Evolutionary conservation across 169 alveolate species (phyloP).

Genomic region (Cardiosporidium cionae): DNA sequence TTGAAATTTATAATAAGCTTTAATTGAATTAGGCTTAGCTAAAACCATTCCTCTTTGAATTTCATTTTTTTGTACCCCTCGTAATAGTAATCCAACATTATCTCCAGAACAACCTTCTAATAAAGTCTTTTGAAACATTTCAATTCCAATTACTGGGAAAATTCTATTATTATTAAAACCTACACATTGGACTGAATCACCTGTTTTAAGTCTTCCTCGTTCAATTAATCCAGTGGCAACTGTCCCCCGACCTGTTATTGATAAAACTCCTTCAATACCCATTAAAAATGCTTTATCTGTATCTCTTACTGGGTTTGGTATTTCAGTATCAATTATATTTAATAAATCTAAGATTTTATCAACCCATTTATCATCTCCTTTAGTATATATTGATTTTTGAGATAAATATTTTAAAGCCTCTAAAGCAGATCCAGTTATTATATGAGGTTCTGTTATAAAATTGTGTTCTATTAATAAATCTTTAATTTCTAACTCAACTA

Average conservation of each 20-base stretch:
- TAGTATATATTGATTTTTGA: background rate
- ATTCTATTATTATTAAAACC: slow-evolving; percentile 55
- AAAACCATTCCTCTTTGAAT: slow-evolving; percentile 78
- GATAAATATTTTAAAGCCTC: background rate
- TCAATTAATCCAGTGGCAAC: slow-evolving; percentile 91
- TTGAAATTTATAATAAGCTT: slow-evolving; percentile 70
- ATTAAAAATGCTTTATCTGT: slow-evolving; percentile 26
- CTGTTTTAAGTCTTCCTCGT: slow-evolving; percentile 78
- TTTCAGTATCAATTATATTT: background rate
- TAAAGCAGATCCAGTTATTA: slow-evolving; percentile 3
- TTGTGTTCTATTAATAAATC: slow-evolving; percentile 5
- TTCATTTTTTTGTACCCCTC: slow-evolving; percentile 61
- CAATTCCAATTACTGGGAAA: slow-evolving; percentile 64
- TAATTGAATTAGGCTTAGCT: slow-evolving; percentile 69
- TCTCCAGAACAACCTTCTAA: slow-evolving; percentile 90
- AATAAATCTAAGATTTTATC: background rate
- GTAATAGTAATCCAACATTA: slow-evolving; percentile 84
- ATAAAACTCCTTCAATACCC: slow-evolving; percentile 46
- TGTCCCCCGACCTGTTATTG: slow-evolving; percentile 49
- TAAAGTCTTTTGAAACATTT: slow-evolving; percentile 82
- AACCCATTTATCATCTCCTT: slow-evolving; percentile 3
- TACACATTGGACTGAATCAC: slow-evolving; percentile 80
- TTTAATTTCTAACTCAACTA: slow-evolving; percentile 86
- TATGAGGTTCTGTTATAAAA: background rate
- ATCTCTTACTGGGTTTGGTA: slow-evolving; percentile 1